Evolutionary conservation across 2,329 filamentous ascomycete species (phyloP).

Genomic region (Nothopassalora personata): DNA sequence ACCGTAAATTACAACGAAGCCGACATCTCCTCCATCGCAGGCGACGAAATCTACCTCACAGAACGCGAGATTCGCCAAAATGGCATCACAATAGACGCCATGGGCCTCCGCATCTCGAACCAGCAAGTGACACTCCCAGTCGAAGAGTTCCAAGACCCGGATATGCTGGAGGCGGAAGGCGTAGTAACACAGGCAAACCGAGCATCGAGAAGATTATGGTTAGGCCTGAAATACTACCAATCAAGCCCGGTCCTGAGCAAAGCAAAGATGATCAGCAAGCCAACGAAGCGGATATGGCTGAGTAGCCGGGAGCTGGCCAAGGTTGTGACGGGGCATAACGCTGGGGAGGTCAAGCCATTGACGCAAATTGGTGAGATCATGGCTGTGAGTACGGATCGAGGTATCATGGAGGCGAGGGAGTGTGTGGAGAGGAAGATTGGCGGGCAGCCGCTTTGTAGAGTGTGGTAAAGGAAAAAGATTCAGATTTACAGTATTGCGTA

Average conservation of each 20-base stretch:
- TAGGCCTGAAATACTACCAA: constrained; percentile 86
- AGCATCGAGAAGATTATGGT: constrained; percentile 70
- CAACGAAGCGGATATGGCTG: constrained; percentile 66
- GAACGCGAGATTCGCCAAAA: constrained; percentile 25
- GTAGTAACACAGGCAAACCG: constrained; percentile 53
- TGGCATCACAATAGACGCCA: constrained; percentile 28
- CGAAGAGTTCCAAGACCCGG: constrained; percentile 24
- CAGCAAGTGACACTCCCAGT: constrained; percentile 26
- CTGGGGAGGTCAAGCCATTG: constrained; percentile 64
- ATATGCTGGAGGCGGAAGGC: constrained; percentile 27
- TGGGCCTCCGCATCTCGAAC: constrained; percentile 27
- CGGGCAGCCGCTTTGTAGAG: constrained; percentile 72
- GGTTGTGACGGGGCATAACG: constrained; percentile 63
- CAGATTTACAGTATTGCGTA: not conserved
- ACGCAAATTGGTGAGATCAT: constrained; percentile 73
- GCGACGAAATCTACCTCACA: constrained; percentile 11
- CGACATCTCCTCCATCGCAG: constrained; percentile 14
- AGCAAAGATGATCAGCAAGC: constrained; percentile 64
- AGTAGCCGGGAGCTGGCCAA: constrained; percentile 56
- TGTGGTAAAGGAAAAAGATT: constrained; percentile 37
- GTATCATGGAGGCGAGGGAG: constrained; percentile 75
- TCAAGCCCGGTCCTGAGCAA: constrained; percentile 70
- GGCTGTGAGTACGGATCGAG: constrained; percentile 70
- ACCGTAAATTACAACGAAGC: constrained; percentile 14
- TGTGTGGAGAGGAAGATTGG: constrained; percentile 74